Evolutionary conservation across 2,329 filamentous ascomycete genomes (phyloP).

Genomic region (Colletotrichum ledebouriae): DNA sequence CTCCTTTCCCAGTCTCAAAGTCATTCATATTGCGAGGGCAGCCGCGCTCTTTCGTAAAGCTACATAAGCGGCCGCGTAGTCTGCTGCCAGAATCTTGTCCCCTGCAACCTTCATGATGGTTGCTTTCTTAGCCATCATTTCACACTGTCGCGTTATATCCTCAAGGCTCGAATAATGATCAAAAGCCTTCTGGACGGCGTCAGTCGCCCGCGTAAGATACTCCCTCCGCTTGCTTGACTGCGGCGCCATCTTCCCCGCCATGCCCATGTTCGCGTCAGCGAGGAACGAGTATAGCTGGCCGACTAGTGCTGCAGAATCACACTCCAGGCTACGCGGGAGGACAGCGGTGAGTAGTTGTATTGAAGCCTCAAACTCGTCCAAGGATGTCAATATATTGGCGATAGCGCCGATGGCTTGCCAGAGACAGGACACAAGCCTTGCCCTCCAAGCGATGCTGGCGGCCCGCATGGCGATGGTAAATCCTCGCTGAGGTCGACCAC

Average conservation of each 20-base stretch:
- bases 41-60: slow-evolving; percentile 61
- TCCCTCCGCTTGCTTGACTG: slow-evolving; percentile 64
- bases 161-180: slow-evolving; percentile 75
- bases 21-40: slow-evolving; percentile 30
- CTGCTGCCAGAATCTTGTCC: slow-evolving; percentile 73
- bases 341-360: slow-evolving; percentile 74
- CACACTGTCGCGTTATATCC: slow-evolving; percentile 78
- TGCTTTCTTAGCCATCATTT: slow-evolving; percentile 86
- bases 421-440: slow-evolving; percentile 75
- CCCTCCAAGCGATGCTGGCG: slow-evolving; percentile 78
- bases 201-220: slow-evolving; percentile 69
- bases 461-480: slow-evolving; percentile 84
- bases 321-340: slow-evolving; percentile 83
- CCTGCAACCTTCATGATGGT: slow-evolving; percentile 79
- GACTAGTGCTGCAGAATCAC: slow-evolving; percentile 71
- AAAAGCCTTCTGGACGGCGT: slow-evolving; percentile 73
- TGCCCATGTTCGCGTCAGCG: slow-evolving; percentile 83
- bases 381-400: slow-evolving; percentile 75
- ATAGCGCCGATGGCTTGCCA: slow-evolving; percentile 80
- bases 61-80: slow-evolving; percentile 75
- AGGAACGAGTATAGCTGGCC: slow-evolving; percentile 78
- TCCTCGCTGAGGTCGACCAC: slow-evolving; percentile 78
- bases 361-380: slow-evolving; percentile 79
- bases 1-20: not conserved
- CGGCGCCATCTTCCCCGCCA: slow-evolving; percentile 69